Conservation (phyloP, 139 green algal species). For the Auxenochlorella protothecoides region DNA sequence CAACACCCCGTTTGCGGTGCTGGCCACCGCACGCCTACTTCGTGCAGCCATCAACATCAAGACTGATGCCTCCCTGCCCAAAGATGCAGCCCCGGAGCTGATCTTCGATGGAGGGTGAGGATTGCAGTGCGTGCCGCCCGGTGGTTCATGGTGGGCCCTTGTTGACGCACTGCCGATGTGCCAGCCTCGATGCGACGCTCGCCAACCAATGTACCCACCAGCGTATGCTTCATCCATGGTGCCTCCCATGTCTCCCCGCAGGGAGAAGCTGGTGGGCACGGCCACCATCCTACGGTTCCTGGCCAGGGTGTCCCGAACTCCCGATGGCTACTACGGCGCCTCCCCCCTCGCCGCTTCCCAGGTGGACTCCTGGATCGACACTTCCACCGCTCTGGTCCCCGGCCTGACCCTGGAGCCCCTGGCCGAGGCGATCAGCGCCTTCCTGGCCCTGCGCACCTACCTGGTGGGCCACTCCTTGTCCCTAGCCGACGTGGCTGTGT, state of each 20-base stretch:
- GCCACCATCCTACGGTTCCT: slow-evolving; percentile 58
- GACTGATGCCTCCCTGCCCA: slow-evolving; percentile 41
- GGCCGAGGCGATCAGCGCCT: slow-evolving; percentile 50
- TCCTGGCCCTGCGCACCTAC: slow-evolving; percentile 69
- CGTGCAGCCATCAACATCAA: no score
- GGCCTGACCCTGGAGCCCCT: slow-evolving; percentile 52
- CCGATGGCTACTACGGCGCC: no score
- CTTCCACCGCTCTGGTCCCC: slow-evolving; percentile 35
- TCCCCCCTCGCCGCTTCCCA: slow-evolving; percentile 38
- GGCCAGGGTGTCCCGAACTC: slow-evolving; percentile 13
- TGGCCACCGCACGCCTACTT: no score
- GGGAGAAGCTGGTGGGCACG: slow-evolving; percentile 53
- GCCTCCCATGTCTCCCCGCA: slow-evolving; percentile 12
- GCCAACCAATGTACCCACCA: no score
- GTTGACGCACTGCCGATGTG: no score
- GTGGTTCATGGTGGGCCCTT: no score
- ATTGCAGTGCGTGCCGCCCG: no score
- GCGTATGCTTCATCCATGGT: background rate
- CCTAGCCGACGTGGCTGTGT: slow-evolving; percentile 77
- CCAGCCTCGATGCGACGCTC: no score
- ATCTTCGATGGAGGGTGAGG: slow-evolving; percentile 38
- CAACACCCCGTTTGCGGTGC: no score
- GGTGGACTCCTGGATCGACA: slow-evolving; percentile 82
- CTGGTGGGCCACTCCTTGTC: slow-evolving; percentile 67
- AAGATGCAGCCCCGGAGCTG: slow-evolving; percentile 41